Conservation (phyloP, 306 rosid species). For the Hippophae rhamnoides region DNA sequence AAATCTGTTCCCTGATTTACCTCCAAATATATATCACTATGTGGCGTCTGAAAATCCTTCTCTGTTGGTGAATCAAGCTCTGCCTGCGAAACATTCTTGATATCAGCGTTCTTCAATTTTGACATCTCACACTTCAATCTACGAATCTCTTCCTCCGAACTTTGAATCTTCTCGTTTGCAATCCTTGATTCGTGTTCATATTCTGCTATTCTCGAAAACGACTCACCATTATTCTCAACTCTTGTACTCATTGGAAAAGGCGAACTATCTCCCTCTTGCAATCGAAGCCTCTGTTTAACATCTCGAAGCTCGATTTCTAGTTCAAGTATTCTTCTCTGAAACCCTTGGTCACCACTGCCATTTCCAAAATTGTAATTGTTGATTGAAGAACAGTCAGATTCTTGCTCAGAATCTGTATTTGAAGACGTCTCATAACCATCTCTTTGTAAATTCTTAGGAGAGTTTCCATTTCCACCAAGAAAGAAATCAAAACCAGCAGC, state of each 20-base stretch:
- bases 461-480: slow-evolving; percentile 67
- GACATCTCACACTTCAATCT: slow-evolving; percentile 43
- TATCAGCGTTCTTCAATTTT: slow-evolving; percentile 21
- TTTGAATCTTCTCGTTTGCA: slow-evolving; percentile 46
- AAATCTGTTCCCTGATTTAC: slow-evolving; percentile 15
- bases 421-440: slow-evolving; percentile 71
- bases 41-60: slow-evolving; percentile 19
- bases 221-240: slow-evolving; percentile 34
- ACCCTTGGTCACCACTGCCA: slow-evolving; percentile 39
- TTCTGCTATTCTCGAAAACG: slow-evolving; percentile 23
- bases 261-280: slow-evolving; percentile 30
- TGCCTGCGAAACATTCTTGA: slow-evolving; percentile 9
- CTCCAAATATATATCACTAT: slow-evolving; percentile 10
- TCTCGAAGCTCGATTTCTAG: slow-evolving; percentile 82
- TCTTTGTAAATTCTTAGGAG: slow-evolving; percentile 51
- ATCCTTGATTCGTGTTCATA: slow-evolving; percentile 47
- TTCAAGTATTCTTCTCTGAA: slow-evolving; percentile 54
- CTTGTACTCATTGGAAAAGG: slow-evolving; percentile 25
- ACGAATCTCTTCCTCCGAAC: slow-evolving; percentile 39
- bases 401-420: slow-evolving; percentile 73
- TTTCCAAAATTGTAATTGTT: slow-evolving; percentile 56
- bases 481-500: slow-evolving; percentile 95
- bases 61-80: slow-evolving; percentile 18
- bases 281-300: slow-evolving; percentile 57
- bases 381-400: slow-evolving; percentile 86